These are phyloP conservation scores for Fusarium austroafricanum DNA, from an alignment of 2,329 filamentous ascomycete species.

Conservation along the genomic window DNA sequence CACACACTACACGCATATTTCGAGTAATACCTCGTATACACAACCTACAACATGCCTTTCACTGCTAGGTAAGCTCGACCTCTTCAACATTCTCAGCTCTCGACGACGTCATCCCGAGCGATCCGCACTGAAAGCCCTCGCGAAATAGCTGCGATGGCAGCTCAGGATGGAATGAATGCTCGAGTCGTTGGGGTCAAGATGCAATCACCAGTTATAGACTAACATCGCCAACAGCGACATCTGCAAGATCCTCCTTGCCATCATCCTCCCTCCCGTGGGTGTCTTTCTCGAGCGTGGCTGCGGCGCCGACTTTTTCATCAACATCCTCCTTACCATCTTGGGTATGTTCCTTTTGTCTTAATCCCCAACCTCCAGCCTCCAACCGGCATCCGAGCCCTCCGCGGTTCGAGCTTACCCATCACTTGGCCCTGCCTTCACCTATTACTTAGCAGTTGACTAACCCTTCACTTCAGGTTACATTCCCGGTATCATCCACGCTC, in stretches of 20 bases:
- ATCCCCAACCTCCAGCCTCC: constrained; percentile 7
- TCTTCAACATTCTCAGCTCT: constrained; percentile 1
- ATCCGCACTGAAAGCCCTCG: constrained; percentile 30
- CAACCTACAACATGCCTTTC: constrained; percentile 65
- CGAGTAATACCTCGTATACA: constrained; percentile 30
- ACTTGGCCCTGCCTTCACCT: background rate
- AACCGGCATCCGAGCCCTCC: constrained; percentile 56
- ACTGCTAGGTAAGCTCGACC: constrained; percentile 63
- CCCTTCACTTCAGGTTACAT: constrained; percentile 62
- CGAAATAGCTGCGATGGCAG: background rate
- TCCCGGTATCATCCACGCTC: constrained; percentile 89
- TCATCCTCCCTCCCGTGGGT: constrained; percentile 89
- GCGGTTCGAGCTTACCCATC: constrained; percentile 13
- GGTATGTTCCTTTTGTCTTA: constrained; percentile 53
- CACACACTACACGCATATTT: constrained; percentile 8
- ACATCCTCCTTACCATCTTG: constrained; percentile 86
- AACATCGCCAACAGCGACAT: constrained; percentile 58
- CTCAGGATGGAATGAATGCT: background rate
- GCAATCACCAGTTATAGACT: constrained; percentile 12
- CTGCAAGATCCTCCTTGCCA: constrained; percentile 82
- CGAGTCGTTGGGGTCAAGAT: background rate
- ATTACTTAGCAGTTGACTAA: constrained; percentile 28
- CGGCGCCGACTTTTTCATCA: constrained; percentile 88
- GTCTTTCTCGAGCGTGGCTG: constrained; percentile 96
- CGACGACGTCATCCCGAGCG: constrained; percentile 37